Evolutionary conservation across 2,329 filamentous ascomycete genomes (phyloP).

Genomic region (Colletotrichum sp.): DNA sequence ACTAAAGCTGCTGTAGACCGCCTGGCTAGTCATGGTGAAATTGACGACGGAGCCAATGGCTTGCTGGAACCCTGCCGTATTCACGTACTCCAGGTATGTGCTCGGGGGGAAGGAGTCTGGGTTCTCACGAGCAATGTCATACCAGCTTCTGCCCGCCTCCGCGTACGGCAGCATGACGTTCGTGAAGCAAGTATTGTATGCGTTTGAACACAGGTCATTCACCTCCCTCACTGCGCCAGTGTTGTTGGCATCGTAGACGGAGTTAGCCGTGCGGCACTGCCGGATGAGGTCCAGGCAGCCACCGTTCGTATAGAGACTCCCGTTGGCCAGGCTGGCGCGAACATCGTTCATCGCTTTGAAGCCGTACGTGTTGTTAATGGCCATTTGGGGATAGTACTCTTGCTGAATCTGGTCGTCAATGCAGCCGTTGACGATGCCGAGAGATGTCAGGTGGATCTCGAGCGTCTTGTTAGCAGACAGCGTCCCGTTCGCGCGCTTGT

Average conservation of each 20-base stretch:
- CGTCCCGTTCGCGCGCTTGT: conserved; percentile 53
- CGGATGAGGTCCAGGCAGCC: conserved; percentile 20
- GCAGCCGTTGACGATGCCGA: conserved; percentile 76
- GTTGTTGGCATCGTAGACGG: conserved; percentile 17
- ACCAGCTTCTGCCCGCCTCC: conserved; percentile 58
- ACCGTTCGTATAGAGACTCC: conserved; percentile 8
- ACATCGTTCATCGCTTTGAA: conserved; percentile 53
- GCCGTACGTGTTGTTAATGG: conserved; percentile 67
- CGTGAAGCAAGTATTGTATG: conserved; percentile 45
- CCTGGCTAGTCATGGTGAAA: conserved; percentile 54
- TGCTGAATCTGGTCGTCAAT: conserved; percentile 69
- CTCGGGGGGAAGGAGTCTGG: conserved; percentile 67
- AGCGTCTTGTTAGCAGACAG: conserved; percentile 55
- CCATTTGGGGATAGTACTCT: conserved; percentile 61
- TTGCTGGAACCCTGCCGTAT: conserved; percentile 57
- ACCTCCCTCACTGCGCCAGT: conserved; percentile 6
- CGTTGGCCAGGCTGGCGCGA: conserved; percentile 17
- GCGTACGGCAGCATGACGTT: conserved; percentile 64
- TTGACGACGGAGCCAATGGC: conserved; percentile 65
- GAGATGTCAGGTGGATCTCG: conserved; percentile 63
- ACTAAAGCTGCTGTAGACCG: conserved; percentile 52
- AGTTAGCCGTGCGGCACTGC: conserved; percentile 19
- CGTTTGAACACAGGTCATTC: conserved; percentile 9
- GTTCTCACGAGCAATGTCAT: conserved; percentile 63
- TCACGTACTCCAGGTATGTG: conserved; percentile 69